Percentiles rank a stretch among this genome's conserved stretches.
Conservation (phyloP, 1,284 basidiomycete genomes). For the Cystobasidiaceae sp. region DNA sequence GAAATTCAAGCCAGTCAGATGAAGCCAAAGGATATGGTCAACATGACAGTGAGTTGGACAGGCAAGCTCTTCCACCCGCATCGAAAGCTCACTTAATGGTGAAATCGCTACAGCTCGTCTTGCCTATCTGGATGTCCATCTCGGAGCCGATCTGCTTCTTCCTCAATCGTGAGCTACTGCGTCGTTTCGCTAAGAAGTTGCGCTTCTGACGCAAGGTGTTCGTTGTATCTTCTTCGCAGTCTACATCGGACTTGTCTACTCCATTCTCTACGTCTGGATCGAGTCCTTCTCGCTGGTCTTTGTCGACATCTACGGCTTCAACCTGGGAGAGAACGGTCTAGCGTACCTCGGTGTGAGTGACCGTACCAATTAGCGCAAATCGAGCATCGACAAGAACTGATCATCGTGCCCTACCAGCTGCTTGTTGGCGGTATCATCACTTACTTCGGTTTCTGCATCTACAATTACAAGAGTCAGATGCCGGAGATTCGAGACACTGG, state of each 20-base stretch:
- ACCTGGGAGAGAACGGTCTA: slow-evolving; percentile 30
- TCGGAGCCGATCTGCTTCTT: slow-evolving; percentile 28
- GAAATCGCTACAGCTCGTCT: neutral
- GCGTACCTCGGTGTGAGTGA: slow-evolving; percentile 23
- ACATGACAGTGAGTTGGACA: slow-evolving; percentile 12
- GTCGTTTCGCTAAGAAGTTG: neutral
- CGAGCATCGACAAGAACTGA: neutral
- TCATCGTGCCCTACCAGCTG: neutral
- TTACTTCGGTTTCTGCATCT: slow-evolving; percentile 28
- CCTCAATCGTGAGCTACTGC: slow-evolving; percentile 1
- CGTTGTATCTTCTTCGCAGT: neutral
- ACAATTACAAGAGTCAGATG: slow-evolving; percentile 22
- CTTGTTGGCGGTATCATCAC: slow-evolving; percentile 22
- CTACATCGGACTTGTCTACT: slow-evolving; percentile 29
- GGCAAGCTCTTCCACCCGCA: neutral
- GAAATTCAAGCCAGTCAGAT: slow-evolving; percentile 37
- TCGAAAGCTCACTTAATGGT: no score
- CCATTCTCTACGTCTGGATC: slow-evolving; percentile 30
- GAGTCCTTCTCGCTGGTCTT: slow-evolving; percentile 28
- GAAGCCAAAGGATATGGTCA: slow-evolving; percentile 24
- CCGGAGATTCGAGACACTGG: slow-evolving; percentile 16
- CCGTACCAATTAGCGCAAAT: no score
- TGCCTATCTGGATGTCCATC: slow-evolving; percentile 25
- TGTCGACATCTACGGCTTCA: slow-evolving; percentile 33
- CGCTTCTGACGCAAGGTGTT: no score